Evolutionary conservation across 2,329 filamentous ascomycete species (phyloP).

Genomic region (Verticillium alfalfae): DNA sequence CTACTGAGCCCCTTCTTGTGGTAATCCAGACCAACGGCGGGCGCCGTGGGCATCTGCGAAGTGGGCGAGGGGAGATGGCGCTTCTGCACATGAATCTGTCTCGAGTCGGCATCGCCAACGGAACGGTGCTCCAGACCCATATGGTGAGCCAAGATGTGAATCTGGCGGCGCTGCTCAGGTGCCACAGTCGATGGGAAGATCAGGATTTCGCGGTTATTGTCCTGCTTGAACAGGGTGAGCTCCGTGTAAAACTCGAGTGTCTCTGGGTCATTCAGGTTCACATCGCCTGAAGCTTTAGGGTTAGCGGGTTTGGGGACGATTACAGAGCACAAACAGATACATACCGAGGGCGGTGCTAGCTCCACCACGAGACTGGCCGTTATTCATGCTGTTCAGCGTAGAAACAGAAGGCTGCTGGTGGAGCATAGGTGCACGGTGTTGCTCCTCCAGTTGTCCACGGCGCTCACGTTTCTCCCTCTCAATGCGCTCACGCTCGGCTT

Average conservation of each 20-base stretch:
- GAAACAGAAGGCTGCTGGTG: slow-evolving; percentile 85
- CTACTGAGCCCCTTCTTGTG: slow-evolving; percentile 82
- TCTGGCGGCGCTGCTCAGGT: slow-evolving; percentile 79
- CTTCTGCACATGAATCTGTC: slow-evolving; percentile 87
- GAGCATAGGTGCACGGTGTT: slow-evolving; percentile 74
- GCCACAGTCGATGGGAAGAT: slow-evolving; percentile 78
- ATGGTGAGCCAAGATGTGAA: slow-evolving; percentile 92
- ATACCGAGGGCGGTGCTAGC: slow-evolving; percentile 14
- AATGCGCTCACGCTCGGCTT: slow-evolving; percentile 90
- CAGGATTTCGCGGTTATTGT: slow-evolving; percentile 69
- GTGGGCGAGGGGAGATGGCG: slow-evolving; percentile 47
- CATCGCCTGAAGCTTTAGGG: slow-evolving; percentile 42
- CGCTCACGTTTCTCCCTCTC: slow-evolving; percentile 96
- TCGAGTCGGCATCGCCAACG: slow-evolving; percentile 78
- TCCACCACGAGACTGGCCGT: slow-evolving; percentile 47
- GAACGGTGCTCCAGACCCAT: slow-evolving; percentile 90
- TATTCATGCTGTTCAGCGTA: slow-evolving; percentile 63
- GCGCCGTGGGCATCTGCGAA: slow-evolving; percentile 49
- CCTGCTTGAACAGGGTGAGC: slow-evolving; percentile 81
- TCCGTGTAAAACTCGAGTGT: slow-evolving; percentile 88
- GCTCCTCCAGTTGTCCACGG: slow-evolving; percentile 91
- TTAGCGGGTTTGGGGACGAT: slow-evolving; percentile 3
- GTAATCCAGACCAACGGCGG: slow-evolving; percentile 66
- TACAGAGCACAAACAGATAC: slow-evolving; percentile 6
- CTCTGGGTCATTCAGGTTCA: slow-evolving; percentile 87